Evolutionary conservation across 1,139 yeast genomes (phyloP).

Genomic region (Yamadazyma songkhlaensis): DNA sequence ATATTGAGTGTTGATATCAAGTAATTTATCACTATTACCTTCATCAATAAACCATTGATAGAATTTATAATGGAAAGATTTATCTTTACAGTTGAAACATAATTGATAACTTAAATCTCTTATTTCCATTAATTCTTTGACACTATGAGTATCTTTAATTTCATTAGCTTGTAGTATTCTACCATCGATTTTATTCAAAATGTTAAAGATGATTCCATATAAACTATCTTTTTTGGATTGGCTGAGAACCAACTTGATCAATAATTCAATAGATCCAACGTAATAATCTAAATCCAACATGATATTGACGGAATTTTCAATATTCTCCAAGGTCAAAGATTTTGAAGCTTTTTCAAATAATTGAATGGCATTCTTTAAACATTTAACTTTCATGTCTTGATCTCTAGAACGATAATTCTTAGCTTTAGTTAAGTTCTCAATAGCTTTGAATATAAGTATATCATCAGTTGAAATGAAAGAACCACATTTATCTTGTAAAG

Average conservation of each 20-base stretch:
- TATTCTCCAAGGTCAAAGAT: constrained; percentile 71
- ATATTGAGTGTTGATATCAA: constrained; percentile 79
- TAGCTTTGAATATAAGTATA: constrained; percentile 89
- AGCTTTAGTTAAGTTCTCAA: constrained; percentile 87
- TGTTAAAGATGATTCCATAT: constrained; percentile 71
- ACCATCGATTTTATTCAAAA: constrained; percentile 69
- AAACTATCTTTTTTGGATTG: constrained; percentile 34
- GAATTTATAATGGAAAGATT: constrained; percentile 81
- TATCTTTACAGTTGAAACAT: constrained; percentile 74
- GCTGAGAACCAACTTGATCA: constrained; percentile 50
- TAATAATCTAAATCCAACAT: constrained; percentile 77
- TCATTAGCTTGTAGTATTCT: constrained; percentile 56
- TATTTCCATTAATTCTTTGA: constrained; percentile 54
- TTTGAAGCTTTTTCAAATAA: constrained; percentile 81
- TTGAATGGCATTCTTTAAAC: constrained; percentile 70
- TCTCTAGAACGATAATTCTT: constrained; percentile 71
- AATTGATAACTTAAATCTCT: constrained; percentile 73
- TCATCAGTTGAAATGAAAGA: constrained; percentile 94
- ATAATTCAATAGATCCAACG: constrained; percentile 83
- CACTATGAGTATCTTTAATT: constrained; percentile 32
- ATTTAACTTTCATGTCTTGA: constrained; percentile 64
- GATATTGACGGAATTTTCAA: constrained; percentile 76
- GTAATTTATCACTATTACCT: constrained; percentile 71
- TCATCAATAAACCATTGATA: constrained; percentile 90
- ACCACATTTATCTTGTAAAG: constrained; percentile 90